Evolutionary conservation across 179 eudicot genomes (phyloP).

Genomic region (Silene noctiflora): DNA sequence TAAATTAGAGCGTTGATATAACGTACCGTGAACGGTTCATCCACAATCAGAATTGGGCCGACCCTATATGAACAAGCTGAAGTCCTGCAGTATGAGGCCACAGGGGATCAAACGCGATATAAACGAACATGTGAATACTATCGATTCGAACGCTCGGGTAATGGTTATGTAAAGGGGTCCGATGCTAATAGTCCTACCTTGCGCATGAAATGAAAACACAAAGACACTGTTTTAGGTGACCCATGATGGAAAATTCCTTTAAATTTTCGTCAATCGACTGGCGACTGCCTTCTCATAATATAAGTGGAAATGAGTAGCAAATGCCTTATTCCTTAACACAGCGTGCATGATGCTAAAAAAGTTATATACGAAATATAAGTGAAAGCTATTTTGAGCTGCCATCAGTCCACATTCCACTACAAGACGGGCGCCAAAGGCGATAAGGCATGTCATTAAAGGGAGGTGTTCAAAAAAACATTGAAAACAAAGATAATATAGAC

Average conservation of each 20-base stretch:
- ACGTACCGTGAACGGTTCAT: conserved; percentile 85
- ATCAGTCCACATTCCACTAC: neutral
- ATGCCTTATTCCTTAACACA: neutral
- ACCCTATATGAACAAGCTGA: conserved; percentile 64
- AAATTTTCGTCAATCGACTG: neutral
- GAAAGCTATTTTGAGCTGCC: neutral
- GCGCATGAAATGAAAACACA: neutral
- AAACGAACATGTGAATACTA: too few species aligned
- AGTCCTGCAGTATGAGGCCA: conserved; percentile 51
- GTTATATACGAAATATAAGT: neutral
- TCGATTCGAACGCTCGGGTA: too few species aligned
- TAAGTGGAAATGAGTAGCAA: neutral
- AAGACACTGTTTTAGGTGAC: neutral
- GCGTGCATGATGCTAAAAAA: neutral
- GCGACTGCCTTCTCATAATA: neutral
- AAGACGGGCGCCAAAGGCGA: neutral
- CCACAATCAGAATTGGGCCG: conserved; percentile 74
- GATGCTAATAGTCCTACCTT: neutral
- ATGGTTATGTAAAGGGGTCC: neutral
- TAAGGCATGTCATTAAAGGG: neutral
- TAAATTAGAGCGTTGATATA: neutral
- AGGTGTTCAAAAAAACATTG: neutral
- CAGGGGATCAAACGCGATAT: neutral
- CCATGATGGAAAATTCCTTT: neutral
- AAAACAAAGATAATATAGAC: too few species aligned